Evolutionary conservation across 2,329 filamentous ascomycete species (phyloP).

Genomic region (Arthroderma uncinatum): DNA sequence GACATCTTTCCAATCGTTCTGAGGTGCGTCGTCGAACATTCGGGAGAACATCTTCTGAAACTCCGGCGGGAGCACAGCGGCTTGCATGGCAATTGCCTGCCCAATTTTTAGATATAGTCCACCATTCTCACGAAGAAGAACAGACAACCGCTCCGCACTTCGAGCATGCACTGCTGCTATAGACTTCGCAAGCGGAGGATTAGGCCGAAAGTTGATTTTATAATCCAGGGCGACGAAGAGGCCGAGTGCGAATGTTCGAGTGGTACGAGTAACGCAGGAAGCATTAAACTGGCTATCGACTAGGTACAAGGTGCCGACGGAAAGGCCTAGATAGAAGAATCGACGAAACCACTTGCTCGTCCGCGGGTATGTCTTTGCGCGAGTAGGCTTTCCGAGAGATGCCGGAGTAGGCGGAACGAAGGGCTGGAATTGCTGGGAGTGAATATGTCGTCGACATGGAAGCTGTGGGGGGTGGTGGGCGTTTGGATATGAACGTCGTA

Average conservation of each 20-base stretch:
- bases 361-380: slow-evolving; percentile 59
- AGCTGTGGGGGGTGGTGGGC: background rate
- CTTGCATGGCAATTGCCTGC: slow-evolving; percentile 97
- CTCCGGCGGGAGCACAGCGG: slow-evolving; percentile 79
- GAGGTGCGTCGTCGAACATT: slow-evolving; percentile 97
- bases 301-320: slow-evolving; percentile 53
- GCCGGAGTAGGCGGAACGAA: slow-evolving; percentile 67
- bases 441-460: slow-evolving; percentile 1
- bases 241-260: slow-evolving; percentile 70
- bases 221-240: slow-evolving; percentile 80
- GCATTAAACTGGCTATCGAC: slow-evolving; percentile 68
- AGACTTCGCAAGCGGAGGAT: slow-evolving; percentile 61
- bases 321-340: slow-evolving; percentile 50
- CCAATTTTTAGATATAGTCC: slow-evolving; percentile 96
- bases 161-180: slow-evolving; percentile 70
- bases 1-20: slow-evolving; percentile 78
- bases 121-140: slow-evolving; percentile 74
- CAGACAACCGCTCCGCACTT: slow-evolving; percentile 71
- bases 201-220: slow-evolving; percentile 84
- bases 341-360: slow-evolving; percentile 68
- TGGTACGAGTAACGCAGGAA: slow-evolving; percentile 63
- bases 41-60: slow-evolving; percentile 92
- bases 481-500: background rate
- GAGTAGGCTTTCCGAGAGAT: slow-evolving; percentile 60
- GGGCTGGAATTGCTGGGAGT: slow-evolving; percentile 27